phyloP scores from a whole-genome alignment of 2,329 filamentous ascomycete species.

The Chalaropsis ovoidea region DNA sequence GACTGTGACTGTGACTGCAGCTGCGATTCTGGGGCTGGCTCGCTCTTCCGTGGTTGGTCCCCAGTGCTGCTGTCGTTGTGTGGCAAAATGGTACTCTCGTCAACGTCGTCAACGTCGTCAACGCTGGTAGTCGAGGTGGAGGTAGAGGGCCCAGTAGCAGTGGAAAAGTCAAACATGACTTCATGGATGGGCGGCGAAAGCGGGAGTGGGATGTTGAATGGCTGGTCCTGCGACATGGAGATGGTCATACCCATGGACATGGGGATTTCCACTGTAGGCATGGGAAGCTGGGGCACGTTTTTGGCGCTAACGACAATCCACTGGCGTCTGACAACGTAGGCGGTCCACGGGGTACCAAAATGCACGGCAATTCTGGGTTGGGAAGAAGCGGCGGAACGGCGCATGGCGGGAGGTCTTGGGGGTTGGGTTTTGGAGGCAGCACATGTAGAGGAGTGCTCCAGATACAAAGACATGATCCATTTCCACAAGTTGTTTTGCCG shows the following conservation, averaged over 20 bases:
- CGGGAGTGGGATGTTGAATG: constrained; percentile 13
- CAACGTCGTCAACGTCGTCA: constrained; percentile 1
- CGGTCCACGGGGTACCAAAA: constrained; percentile 34
- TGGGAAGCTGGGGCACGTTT: constrained; percentile 29
- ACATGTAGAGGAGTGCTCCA: not conserved
- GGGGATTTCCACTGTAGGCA: constrained; percentile 8
- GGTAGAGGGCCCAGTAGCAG: not conserved
- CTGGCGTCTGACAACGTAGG: constrained; percentile 31
- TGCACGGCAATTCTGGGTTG: constrained; percentile 27
- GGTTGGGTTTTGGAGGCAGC: not conserved
- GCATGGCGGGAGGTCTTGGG: not conserved
- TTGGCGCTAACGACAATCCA: constrained; percentile 37
- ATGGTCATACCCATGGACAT: constrained; percentile 18
- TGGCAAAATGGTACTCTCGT: constrained; percentile 16
- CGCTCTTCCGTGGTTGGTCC: not conserved
- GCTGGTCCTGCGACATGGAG: constrained; percentile 8
- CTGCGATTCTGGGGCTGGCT: not conserved
- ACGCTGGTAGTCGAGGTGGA: constrained; percentile 23
- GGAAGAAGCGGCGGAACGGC: constrained; percentile 26
- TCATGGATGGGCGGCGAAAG: constrained; percentile 21
- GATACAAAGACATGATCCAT: constrained; percentile 31
- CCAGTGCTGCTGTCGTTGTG: not conserved
- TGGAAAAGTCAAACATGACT: constrained; percentile 22
- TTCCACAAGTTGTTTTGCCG: constrained; percentile 34
- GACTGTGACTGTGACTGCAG: no score